A percentile compares a stretch with the other conserved stretches of the same genome.
Evolutionary conservation across 2,329 filamentous ascomycete genomes (phyloP).

Genomic region (Neopestalotiopsis sp.): DNA sequence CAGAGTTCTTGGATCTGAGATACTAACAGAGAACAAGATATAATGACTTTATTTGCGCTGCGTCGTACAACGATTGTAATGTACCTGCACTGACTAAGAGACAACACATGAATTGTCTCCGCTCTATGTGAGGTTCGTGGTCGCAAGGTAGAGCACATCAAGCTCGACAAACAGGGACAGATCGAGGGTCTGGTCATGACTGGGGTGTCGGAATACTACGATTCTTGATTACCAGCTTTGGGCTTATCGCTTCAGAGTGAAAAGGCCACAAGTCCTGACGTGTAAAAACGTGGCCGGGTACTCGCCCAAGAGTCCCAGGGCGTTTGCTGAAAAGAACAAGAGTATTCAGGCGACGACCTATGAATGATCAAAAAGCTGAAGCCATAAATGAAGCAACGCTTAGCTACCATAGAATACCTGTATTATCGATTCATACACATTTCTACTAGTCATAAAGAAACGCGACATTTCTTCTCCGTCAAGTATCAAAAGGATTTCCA

Average conservation of each 20-base stretch:
- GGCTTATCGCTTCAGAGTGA: slow-evolving; percentile 23
- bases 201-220: slow-evolving; percentile 24
- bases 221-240: slow-evolving; percentile 24
- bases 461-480: not conserved
- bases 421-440: not conserved
- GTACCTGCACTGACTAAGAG: not conserved
- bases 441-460: too few species aligned
- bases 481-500: not conserved
- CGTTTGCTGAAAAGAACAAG: slow-evolving; percentile 1
- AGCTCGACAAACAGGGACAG: slow-evolving; percentile 23
- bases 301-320: slow-evolving; percentile 23
- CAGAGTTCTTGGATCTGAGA: slow-evolving; percentile 25
- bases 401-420: not conserved
- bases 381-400: not conserved
- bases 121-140: slow-evolving; percentile 25
- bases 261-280: slow-evolving; percentile 22
- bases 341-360: not conserved
- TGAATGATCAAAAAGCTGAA: not conserved
- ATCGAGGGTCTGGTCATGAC: slow-evolving; percentile 22
- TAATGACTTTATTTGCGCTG: not conserved
- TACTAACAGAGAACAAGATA: slow-evolving; percentile 22
- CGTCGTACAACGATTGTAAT: too few species aligned
- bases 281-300: slow-evolving; percentile 25
- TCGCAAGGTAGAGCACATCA: slow-evolving; percentile 28
- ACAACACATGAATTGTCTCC: slow-evolving; percentile 24